Base-by-base conservation (phyloP, 257 asterid species). In the Jacaranda copaia region DNA sequence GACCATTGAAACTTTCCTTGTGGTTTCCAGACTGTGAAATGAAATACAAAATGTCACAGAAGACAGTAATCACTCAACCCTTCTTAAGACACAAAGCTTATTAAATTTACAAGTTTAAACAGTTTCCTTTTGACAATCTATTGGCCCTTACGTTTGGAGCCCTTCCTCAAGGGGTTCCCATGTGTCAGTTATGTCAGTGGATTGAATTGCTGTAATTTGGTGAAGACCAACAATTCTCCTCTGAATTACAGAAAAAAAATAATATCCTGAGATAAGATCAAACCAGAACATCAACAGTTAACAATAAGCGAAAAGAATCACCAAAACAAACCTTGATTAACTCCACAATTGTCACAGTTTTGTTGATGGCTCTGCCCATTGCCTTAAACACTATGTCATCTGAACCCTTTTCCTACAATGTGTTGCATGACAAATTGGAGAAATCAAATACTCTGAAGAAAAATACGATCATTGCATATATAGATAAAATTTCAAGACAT, bases 151-250 rank as follows among this genome's bases (percentile, higher is more conserved):
- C 98, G 76, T 94, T 65, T 92, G 99, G 78, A 95, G 96, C 77
- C 98, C 99, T 87, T 95, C 99, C 86, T 95, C 99, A 35, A 95
- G 85, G 65, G 99, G 99, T 84, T 95, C 99, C 98, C 97, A 95
- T 53, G 96, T 95, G 85, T 95, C 99, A 43, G 92, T 95, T 70
- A 95, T 89, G 77, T 95, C 97, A 16, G 91, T 91, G 86, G 99
- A 95, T 56, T 92, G 89, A 75, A 95, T 92, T 42, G 90, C 76
- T 6, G 97, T 91, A 55, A 88, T 81, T 84, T 95, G 99, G 89
- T 92, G 96, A 85, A 95, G 97, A 74, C 97, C 99, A 81, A 91
- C 96, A 84, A 95, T 92, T 83, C 99, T 91, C 88, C 99, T 87
- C 99, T 92, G 88, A 64, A 75, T 73, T 49, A 63, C 32, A 72